Base-by-base conservation (phyloP, 345 rosid genomes). In the Moricandia arvensis region DNA sequence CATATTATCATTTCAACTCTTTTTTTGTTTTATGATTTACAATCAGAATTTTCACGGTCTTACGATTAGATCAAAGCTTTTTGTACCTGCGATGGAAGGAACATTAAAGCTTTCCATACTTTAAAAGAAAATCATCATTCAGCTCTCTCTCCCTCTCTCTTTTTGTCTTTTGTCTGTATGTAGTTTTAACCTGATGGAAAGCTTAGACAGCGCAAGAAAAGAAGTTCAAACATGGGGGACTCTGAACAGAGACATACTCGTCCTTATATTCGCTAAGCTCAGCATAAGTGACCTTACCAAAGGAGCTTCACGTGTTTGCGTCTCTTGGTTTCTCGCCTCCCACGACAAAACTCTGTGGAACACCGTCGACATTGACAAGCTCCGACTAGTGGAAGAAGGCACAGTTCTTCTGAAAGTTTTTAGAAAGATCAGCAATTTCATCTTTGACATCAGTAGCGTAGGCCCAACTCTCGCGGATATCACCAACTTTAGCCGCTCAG, bases 291-390 rank as follows among this genome's bases (percentile, higher is more conserved):
- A 72, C 62, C 3, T 61, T 31, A 47, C 34, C 4, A 18, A 6
- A n/a, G 68, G 75, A 59, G 61, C 26, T 62, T 72, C 69, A 62
- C 69, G 61, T 6, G 61, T 62, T 4, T 72, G 68, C 12, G 5
- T 24, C 24, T 49, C 69, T 30, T 62, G 75, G 62, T 72, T 62
- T 12, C 51, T 62, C 33, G 75, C 62, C 8, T 61, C 75, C 49
- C 75, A 47, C 35, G 49, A 31, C 37, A 72, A 47, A 47, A 30
- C 60, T 61, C 49, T 72, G 6, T 49, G 69, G 62, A 34, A 51
- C 7, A 51, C 69, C 1, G 1, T 72, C 1, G 76, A 34, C 27
- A 16, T 63, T 2, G 4, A 7, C 6, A 60, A 43, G 45, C 31
- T 16, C 47, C 18, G 45, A 59, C 30, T 11, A 60, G 30, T 27